phyloP scores from a whole-genome alignment of 352 stramenopile genomes.

The Phytophthora multivora region DNA sequence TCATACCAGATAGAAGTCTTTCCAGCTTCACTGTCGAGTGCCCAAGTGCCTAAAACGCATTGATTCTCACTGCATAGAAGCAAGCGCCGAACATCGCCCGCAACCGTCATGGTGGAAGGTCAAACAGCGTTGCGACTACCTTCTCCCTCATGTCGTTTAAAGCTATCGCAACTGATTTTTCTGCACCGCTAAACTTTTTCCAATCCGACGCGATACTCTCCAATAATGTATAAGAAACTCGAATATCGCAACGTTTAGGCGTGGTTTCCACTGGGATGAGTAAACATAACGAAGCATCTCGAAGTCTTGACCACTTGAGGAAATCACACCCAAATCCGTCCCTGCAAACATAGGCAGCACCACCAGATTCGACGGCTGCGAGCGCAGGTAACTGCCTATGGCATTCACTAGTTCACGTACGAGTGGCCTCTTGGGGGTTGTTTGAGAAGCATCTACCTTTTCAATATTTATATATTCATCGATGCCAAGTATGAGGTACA shows the following conservation, averaged over 20 bases:
- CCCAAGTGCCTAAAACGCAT: conserved; percentile 34
- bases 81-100: conserved; percentile 40
- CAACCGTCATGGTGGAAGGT: conserved; percentile 4
- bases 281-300: too few species aligned
- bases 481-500: conserved; percentile 42
- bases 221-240: too few species aligned
- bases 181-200: too few species aligned
- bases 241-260: too few species aligned
- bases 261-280: too few species aligned
- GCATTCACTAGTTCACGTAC: conserved; percentile 12
- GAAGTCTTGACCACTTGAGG: background rate
- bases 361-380: conserved; percentile 1
- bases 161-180: background rate
- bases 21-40: conserved; percentile 27
- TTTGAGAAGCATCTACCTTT: conserved; percentile 7
- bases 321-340: conserved; percentile 13
- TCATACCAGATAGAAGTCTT: conserved; percentile 13
- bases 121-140: conserved; percentile 5
- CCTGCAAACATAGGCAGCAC: conserved; percentile 22
- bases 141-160: background rate
- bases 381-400: conserved; percentile 1
- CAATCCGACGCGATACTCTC: too few species aligned
- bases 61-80: conserved; percentile 46
- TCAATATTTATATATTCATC: conserved; percentile 40
- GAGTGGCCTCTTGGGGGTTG: conserved; percentile 3